phyloP scores from a whole-genome alignment of 2,329 filamentous ascomycete genomes.

The Ophiostoma sp. region DNA sequence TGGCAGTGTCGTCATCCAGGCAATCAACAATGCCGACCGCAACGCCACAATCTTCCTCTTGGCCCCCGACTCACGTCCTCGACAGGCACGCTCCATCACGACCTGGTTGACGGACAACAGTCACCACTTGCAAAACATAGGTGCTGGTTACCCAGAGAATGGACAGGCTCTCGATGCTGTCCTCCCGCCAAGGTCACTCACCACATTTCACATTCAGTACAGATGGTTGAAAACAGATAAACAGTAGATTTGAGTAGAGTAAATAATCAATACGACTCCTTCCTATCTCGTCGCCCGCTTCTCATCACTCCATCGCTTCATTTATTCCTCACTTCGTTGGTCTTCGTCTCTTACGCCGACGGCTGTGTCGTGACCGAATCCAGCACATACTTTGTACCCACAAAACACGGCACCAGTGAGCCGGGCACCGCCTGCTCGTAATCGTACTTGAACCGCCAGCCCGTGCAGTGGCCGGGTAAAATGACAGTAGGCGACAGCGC shows the following conservation, averaged over 20 bases:
- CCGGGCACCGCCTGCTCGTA: conserved; percentile 55
- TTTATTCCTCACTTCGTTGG: too few species aligned
- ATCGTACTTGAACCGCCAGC: conserved; percentile 55
- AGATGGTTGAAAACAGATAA: background rate
- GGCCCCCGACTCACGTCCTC: background rate
- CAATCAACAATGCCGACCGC: conserved; percentile 14
- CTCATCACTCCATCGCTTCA: too few species aligned
- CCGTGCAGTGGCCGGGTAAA: conserved; percentile 57
- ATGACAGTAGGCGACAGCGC: conserved; percentile 48
- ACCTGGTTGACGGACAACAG: conserved; percentile 14
- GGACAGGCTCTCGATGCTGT: background rate
- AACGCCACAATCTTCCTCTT: background rate
- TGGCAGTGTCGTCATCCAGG: conserved; percentile 12
- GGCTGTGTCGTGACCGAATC: background rate
- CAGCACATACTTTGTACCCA: conserved; percentile 44
- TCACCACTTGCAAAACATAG: background rate
- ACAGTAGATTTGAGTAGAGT: background rate
- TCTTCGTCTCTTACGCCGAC: background rate
- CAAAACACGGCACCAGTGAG: conserved; percentile 50
- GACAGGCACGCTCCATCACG: background rate
- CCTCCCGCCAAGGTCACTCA: background rate
- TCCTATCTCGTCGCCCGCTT: too few species aligned
- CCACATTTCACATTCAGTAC: background rate
- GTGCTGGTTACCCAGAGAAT: background rate
- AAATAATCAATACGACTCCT: background rate